Percentiles rank a stretch among this genome's conserved stretches.
Evolutionary conservation across 768 basidiomycete genomes (phyloP).

Genomic region (Termitomyces titanicus): DNA sequence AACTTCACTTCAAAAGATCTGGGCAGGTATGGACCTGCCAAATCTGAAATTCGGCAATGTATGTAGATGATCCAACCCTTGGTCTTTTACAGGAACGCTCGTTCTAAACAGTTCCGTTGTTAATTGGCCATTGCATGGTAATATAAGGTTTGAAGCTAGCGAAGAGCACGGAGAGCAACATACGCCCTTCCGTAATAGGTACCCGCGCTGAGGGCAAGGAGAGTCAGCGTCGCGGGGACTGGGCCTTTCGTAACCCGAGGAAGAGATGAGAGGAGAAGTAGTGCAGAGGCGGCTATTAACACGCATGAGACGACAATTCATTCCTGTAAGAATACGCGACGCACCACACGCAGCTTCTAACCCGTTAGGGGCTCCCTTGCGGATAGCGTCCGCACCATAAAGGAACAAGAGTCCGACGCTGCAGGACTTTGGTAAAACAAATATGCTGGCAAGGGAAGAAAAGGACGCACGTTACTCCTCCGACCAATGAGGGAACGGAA

Average conservation of each 20-base stretch:
- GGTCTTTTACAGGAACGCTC: no score
- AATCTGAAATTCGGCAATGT: no score
- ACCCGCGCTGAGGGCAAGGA: constrained; percentile 57
- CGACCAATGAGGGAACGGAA: constrained; percentile 79
- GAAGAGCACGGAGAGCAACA: constrained; percentile 39
- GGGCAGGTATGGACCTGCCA: no score
- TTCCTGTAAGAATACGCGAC: constrained; percentile 15
- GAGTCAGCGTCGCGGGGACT: constrained; percentile 59
- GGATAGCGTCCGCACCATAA: constrained; percentile 74
- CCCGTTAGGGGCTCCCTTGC: constrained; percentile 70
- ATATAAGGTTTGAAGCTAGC: constrained; percentile 15
- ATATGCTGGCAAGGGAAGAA: not conserved
- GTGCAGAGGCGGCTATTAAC: constrained; percentile 65
- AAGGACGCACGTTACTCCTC: constrained; percentile 65
- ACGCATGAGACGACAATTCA: not conserved
- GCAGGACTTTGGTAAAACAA: not conserved
- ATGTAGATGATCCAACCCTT: no score
- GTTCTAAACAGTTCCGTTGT: not conserved
- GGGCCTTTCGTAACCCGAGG: constrained; percentile 75
- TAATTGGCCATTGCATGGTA: not conserved
- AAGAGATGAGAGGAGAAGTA: constrained; percentile 70
- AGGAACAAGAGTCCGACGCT: constrained; percentile 80
- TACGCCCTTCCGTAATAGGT: constrained; percentile 66
- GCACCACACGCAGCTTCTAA: constrained; percentile 75
- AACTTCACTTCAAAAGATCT: no score